Conservation (phyloP, 371 early-diverging fungal genomes). For the Umbelopsis sp. region DNA sequence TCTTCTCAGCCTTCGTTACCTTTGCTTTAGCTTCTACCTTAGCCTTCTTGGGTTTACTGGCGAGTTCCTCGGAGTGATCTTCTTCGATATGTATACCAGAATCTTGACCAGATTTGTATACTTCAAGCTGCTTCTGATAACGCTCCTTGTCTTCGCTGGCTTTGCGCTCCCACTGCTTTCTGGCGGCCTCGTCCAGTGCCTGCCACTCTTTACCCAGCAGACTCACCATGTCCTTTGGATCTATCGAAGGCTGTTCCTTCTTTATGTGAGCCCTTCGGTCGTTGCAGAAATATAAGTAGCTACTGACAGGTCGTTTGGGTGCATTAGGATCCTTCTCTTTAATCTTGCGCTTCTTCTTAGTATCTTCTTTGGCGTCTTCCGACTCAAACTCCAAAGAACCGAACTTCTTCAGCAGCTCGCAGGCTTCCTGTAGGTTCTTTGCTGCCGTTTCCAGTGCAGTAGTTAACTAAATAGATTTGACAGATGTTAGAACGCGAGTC, state of each 20-base stretch:
- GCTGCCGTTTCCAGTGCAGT: conserved; percentile 9
- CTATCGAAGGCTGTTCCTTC: conserved; percentile 19
- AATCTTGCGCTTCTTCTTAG: conserved; percentile 1
- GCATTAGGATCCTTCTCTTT: conserved; percentile 21
- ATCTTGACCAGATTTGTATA: conserved; percentile 6
- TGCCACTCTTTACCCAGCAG: conserved; percentile 23
- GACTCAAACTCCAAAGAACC: neutral
- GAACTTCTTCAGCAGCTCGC: conserved; percentile 2
- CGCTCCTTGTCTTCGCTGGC: conserved; percentile 20
- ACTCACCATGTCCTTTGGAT: conserved; percentile 23
- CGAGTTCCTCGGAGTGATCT: neutral
- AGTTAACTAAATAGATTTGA: neutral
- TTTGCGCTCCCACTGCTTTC: conserved; percentile 19
- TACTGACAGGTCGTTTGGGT: conserved; percentile 22
- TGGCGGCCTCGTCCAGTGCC: conserved; percentile 13
- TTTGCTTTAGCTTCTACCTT: neutral
- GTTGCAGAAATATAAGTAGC: conserved; percentile 23
- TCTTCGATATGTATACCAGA: neutral
- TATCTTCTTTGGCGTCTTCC: neutral
- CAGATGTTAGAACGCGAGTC: neutral
- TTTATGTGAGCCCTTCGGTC: conserved; percentile 18
- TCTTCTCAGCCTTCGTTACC: neutral
- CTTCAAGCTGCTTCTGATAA: conserved; percentile 17
- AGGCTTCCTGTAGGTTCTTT: conserved; percentile 4
- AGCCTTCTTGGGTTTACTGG: neutral